Percentiles rank a stretch among this genome's conserved stretches.
Evolutionary conservation across 2,329 filamentous ascomycete genomes (phyloP).

Genomic region (Monilinia aucupariae): DNA sequence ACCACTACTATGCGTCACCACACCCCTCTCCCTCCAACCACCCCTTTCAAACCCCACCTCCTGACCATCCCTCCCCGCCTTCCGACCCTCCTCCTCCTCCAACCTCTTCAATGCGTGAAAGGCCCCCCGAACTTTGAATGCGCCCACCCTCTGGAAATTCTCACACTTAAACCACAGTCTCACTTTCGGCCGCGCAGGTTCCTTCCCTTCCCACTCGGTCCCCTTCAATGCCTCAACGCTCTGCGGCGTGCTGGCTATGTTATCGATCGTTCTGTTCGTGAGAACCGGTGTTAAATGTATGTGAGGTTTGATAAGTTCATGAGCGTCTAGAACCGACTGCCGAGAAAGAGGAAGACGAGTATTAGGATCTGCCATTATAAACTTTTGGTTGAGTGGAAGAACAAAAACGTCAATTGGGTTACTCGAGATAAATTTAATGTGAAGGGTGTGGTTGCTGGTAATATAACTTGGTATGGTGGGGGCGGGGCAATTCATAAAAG

Average conservation of each 20-base stretch:
- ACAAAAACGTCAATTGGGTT: not conserved
- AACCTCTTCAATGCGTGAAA: conserved; percentile 77
- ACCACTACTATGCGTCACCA: conserved; percentile 89
- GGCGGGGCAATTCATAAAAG: conserved; percentile 9
- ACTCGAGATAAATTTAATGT: not conserved
- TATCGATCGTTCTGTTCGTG: conserved; percentile 69
- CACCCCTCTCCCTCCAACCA: conserved; percentile 58
- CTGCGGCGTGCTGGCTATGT: conserved; percentile 68
- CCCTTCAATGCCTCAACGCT: conserved; percentile 46
- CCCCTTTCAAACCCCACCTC: conserved; percentile 57
- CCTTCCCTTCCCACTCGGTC: conserved; percentile 52
- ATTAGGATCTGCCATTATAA: conserved; percentile 47
- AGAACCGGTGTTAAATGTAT: conserved; percentile 81
- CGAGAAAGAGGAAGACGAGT: conserved; percentile 63
- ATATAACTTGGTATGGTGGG: not conserved
- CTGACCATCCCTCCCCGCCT: conserved; percentile 39
- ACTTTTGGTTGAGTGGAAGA: not conserved
- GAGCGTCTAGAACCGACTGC: conserved; percentile 64
- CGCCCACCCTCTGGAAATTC: conserved; percentile 83
- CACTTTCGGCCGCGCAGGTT: conserved; percentile 59
- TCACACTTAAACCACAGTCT: conserved; percentile 93
- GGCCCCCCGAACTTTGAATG: conserved; percentile 87
- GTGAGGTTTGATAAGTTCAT: conserved; percentile 65
- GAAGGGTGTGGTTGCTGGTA: not conserved
- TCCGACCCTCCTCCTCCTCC: conserved; percentile 49